Evolutionary conservation across 352 stramenopile genomes (phyloP).

Genomic region (Phytophthora citrophthora): DNA sequence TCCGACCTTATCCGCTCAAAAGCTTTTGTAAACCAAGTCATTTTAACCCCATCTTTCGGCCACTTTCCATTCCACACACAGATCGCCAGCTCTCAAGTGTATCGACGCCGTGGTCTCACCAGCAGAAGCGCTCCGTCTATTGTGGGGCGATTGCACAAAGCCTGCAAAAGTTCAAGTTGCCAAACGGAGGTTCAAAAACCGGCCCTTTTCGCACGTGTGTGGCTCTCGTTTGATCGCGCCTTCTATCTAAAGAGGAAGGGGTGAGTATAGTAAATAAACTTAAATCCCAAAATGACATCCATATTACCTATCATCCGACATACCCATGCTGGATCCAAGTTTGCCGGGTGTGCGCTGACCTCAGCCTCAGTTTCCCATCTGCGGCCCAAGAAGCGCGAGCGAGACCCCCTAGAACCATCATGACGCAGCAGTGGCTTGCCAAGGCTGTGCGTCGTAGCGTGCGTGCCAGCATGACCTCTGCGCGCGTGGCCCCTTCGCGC

Average conservation of each 20-base stretch:
- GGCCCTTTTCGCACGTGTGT: constrained; percentile 15
- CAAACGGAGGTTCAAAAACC: constrained; percentile 18
- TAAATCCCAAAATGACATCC: constrained; percentile 11
- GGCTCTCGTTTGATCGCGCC: constrained; percentile 31
- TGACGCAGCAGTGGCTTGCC: constrained; percentile 77
- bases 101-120: constrained; percentile 2
- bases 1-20: neutral
- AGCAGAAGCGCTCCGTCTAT: constrained; percentile 26
- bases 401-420: constrained; percentile 11
- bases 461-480: constrained; percentile 30
- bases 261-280: neutral
- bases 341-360: constrained; percentile 2
- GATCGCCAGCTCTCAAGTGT: neutral
- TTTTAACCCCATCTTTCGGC: neutral
- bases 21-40: neutral
- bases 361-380: constrained; percentile 39
- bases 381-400: constrained; percentile 15
- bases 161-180: constrained; percentile 32
- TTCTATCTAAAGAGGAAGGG: constrained; percentile 15
- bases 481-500: constrained; percentile 16
- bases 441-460: constrained; percentile 62
- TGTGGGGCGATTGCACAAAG: constrained; percentile 28
- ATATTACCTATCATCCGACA: constrained; percentile 12
- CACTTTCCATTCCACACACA: neutral
- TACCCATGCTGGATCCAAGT: constrained; percentile 15